Evolutionary conservation across 495 filamentous ascomycete genomes (phyloP), one percentile per base, ranked within the genome.

Genomic region (Penicillium odoratum): DNA sequence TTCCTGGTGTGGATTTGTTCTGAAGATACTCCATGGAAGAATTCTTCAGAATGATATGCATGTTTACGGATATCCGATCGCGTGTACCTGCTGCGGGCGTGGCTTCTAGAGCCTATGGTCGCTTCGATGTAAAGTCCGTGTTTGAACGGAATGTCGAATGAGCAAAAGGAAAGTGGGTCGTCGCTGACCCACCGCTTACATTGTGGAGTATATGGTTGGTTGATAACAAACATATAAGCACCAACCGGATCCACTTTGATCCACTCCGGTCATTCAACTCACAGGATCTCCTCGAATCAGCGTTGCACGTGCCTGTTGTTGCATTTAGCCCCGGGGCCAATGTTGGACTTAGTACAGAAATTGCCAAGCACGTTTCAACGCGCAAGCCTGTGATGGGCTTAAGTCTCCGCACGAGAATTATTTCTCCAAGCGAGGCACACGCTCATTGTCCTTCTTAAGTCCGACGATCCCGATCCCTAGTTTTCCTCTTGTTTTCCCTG

Each of bases 341-440:
- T 30, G 28, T 31, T 30, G 30, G 44, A 52, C 42, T 26, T 48
- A 47, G 52, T 56, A 51, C 44, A 48, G 33, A 26, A 33, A 31
- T 18, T 8, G 54, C 60, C 63, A 68, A 62, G 72, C 74, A 77
- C 74, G 74, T 75, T 74, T 59, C 59, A 25, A 57, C 66, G 69
- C 58, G 40, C 74, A 69, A 72, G 74, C 69, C 64, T 67, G 57
- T 59, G 59, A 58, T 57, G 36, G 25, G 40, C 21, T 43, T 48
- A 30, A 33, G 16, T 44, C 51, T 53, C 51, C 52, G 52, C 62
- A 61, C 51, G 18, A 42, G 15, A 28, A 34, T 29, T 56, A 58
- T 47, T 21, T 46, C 26, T 48, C 44, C 53, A 60, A 59, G 61
- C 61, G 61, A 63, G 44, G 45, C 44, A 53, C 56, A 56, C 53